Base-by-base conservation (phyloP, 23 red algal genomes). In the Pyropia yezoensis region DNA sequence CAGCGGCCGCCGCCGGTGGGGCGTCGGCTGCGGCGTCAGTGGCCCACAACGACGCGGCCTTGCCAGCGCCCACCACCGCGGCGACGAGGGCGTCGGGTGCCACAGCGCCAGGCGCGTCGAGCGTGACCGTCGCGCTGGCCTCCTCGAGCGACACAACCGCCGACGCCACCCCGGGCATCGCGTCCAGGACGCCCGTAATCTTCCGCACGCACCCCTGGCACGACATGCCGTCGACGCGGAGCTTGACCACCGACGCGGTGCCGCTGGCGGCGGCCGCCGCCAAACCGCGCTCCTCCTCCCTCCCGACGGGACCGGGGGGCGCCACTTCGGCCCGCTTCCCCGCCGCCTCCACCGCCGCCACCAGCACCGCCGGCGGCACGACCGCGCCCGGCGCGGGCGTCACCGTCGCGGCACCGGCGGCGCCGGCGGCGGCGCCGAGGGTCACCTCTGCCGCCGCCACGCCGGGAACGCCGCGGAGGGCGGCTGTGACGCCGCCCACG, bases 251-350 rank as follows among this genome's bases (percentile, higher is more conserved):
- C 16, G 70, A 34, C 62, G 59, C 54, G 32, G 13, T 25, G 70
- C 70, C 23, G 70, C 70, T 22, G 54, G 28, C 16, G 21, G 24
- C 21, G 55, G 6, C 55, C n/a, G n/a, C n/a, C n/a, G n/a, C n/a
- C n/a, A n/a, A n/a, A n/a, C n/a, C n/a, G n/a, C n/a, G n/a, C n/a
- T n/a, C n/a, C n/a, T n/a, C n/a, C n/a, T n/a, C n/a, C n/a, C n/a
- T n/a, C n/a, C n/a, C n/a, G n/a, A n/a, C 22, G 2, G 7, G 55
- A 59, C 3, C 3, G 21, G 21, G 55, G 21, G 11, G 57, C 24
- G 12, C 6, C 24, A 29, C 24, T 2, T 25, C 24, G 4, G 27
- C 57, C 57, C 27, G 24, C 27, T 25, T 29, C 24, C 57, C 27
- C 4, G 57, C 27, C 27, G 57, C 24, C 57, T 6, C 24, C 24